These are phyloP conservation scores for Fusarium siculi DNA, from an alignment of 2,329 filamentous ascomycete species.

Conservation along the genomic window DNA sequence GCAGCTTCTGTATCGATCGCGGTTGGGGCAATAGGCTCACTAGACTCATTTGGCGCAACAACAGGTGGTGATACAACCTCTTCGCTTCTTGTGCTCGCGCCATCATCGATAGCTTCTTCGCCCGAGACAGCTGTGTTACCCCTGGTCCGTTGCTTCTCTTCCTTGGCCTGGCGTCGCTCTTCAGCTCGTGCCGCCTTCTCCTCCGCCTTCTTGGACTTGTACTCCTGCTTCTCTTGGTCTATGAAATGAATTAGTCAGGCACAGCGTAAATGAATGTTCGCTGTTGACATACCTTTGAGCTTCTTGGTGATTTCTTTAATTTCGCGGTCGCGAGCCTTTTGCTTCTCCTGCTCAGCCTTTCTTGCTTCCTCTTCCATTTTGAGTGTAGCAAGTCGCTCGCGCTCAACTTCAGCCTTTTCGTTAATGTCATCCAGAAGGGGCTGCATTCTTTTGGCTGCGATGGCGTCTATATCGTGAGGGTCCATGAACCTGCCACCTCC, in stretches of 20 bases:
- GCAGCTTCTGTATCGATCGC: slow-evolving; percentile 30
- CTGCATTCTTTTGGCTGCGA: slow-evolving; percentile 80
- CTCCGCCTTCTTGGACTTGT: slow-evolving; percentile 47
- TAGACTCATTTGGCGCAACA: not conserved
- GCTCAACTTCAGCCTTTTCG: slow-evolving; percentile 78
- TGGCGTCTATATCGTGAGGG: slow-evolving; percentile 79
- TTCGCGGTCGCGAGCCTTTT: slow-evolving; percentile 63
- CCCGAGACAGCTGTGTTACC: slow-evolving; percentile 30
- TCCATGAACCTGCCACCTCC: slow-evolving; percentile 86
- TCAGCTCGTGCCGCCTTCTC: slow-evolving; percentile 59
- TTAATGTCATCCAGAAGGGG: slow-evolving; percentile 88
- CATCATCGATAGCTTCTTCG: slow-evolving; percentile 21
- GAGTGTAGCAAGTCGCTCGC: slow-evolving; percentile 73
- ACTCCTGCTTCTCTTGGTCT: slow-evolving; percentile 60
- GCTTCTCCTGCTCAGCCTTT: slow-evolving; percentile 61
- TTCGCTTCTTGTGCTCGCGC: slow-evolving; percentile 21
- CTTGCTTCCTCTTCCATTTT: slow-evolving; percentile 68
- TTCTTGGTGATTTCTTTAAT: slow-evolving; percentile 64
- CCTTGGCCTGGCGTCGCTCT: slow-evolving; percentile 61
- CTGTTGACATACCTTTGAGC: slow-evolving; percentile 64
- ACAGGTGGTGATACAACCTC: slow-evolving; percentile 4
- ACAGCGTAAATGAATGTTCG: not conserved
- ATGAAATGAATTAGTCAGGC: slow-evolving; percentile 43
- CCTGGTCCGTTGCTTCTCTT: slow-evolving; percentile 62
- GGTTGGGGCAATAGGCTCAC: slow-evolving; percentile 1